Evolutionary conservation across 1,284 basidiomycete genomes (phyloP).

Genomic region (Microbotryum lychnidis-dioicae): DNA sequence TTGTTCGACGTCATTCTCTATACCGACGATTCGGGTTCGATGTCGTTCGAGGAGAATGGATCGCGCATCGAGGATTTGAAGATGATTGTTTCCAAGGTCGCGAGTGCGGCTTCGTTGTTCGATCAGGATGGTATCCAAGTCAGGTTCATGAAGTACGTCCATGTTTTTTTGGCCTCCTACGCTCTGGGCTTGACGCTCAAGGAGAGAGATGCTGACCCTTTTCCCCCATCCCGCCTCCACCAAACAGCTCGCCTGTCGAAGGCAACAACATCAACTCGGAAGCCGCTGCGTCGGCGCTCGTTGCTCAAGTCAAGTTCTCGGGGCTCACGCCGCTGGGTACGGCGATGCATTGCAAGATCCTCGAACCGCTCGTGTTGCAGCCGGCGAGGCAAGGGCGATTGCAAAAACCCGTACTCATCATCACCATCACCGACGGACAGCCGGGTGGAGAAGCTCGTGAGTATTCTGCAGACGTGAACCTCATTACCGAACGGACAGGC

Average conservation of each 20-base stretch:
- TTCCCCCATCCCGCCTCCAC: too few relatives aligned
- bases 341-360: conserved; percentile 42
- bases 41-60: conserved; percentile 43
- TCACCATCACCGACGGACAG: conserved; percentile 33
- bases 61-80: conserved; percentile 44
- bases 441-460: conserved; percentile 4
- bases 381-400: conserved; percentile 40
- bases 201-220: too few relatives aligned
- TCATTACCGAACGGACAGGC: neutral
- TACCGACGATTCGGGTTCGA: conserved; percentile 34
- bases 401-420: conserved; percentile 45
- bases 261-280: conserved; percentile 44
- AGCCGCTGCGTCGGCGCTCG: conserved; percentile 39
- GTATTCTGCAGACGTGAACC: neutral
- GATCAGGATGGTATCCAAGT: conserved; percentile 45
- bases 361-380: conserved; percentile 44
- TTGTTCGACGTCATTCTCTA: neutral
- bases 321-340: conserved; percentile 42
- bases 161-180: neutral
- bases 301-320: conserved; percentile 44
- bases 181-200: too few relatives aligned
- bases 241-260: conserved; percentile 39
- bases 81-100: conserved; percentile 39
- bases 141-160: too few relatives aligned
- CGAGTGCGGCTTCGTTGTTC: conserved; percentile 44